Evolutionary conservation across 2,329 filamentous ascomycete species (phyloP).

Genomic region (Phyllosticta citribraziliensis): DNA sequence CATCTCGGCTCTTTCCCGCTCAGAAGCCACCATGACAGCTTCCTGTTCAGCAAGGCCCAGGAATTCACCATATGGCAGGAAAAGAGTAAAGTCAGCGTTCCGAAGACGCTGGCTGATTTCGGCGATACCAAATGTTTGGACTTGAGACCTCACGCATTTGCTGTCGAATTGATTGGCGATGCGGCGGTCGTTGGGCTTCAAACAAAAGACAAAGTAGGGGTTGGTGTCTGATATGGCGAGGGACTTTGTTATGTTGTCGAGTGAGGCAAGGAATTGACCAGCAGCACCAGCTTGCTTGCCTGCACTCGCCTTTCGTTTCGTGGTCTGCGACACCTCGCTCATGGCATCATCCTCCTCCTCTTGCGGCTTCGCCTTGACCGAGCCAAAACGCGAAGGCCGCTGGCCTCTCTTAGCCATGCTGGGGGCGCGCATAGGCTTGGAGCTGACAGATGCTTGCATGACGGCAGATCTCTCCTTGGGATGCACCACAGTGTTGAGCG

Average conservation of each 20-base stretch:
- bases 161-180: constrained; percentile 99
- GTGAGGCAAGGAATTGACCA: constrained; percentile 78
- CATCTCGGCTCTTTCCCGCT: constrained; percentile 81
- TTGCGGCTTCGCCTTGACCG: constrained; percentile 27
- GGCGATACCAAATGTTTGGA: constrained; percentile 91
- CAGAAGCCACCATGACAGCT: constrained; percentile 77
- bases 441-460: constrained; percentile 92
- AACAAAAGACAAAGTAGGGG: constrained; percentile 89
- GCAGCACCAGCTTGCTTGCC: constrained; percentile 72
- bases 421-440: constrained; percentile 83
- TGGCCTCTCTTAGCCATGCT: constrained; percentile 75
- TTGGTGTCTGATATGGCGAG: constrained; percentile 76
- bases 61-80: constrained; percentile 93
- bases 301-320: constrained; percentile 26
- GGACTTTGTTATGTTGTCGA: constrained; percentile 86
- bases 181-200: constrained; percentile 92
- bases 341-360: constrained; percentile 40
- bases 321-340: constrained; percentile 32
- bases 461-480: constrained; percentile 83
- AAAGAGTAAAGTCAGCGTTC: constrained; percentile 90
- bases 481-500: constrained; percentile 83
- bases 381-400: constrained; percentile 38
- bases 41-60: constrained; percentile 79
- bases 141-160: constrained; percentile 90
- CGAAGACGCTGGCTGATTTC: constrained; percentile 91